Conservation (phyloP, 2,329 filamentous ascomycete species). For the Colletotrichum noveboracense region DNA sequence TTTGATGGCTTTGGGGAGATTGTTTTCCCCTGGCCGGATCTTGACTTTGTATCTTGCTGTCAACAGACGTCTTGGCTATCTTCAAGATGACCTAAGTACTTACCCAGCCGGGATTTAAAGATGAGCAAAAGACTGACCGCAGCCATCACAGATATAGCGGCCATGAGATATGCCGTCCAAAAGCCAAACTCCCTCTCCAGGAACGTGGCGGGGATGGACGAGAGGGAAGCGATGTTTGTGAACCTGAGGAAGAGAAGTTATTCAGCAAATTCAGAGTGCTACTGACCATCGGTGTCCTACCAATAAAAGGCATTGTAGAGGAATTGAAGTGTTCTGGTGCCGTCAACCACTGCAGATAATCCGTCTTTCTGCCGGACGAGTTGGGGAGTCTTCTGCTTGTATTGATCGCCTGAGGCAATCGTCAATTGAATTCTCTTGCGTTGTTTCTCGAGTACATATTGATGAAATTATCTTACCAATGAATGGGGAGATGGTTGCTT, state of each 20-base stretch:
- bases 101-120: conserved; percentile 16
- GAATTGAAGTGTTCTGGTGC: conserved; percentile 59
- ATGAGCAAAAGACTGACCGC: conserved; percentile 38
- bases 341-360: conserved; percentile 58
- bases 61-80: neutral
- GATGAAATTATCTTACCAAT: conserved; percentile 28
- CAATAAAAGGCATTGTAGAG: conserved; percentile 70
- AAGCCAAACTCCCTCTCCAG: conserved; percentile 64
- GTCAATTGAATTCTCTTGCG: neutral
- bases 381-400: conserved; percentile 54
- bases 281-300: neutral
- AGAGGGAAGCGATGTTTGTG: conserved; percentile 69
- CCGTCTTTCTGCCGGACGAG: conserved; percentile 17
- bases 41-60: conserved; percentile 14
- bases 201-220: conserved; percentile 63
- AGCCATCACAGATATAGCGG: conserved; percentile 58
- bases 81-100: neutral
- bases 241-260: conserved; percentile 35
- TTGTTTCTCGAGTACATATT: neutral
- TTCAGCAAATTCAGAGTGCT: neutral
- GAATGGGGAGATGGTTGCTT: conserved; percentile 50
- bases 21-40: conserved; percentile 54
- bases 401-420: conserved; percentile 52
- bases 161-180: conserved; percentile 64
- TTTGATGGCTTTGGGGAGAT: conserved; percentile 61